These are phyloP conservation scores for Capsicum chinense DNA, from an alignment of 257 asterid species.

Conservation along the genomic window DNA sequence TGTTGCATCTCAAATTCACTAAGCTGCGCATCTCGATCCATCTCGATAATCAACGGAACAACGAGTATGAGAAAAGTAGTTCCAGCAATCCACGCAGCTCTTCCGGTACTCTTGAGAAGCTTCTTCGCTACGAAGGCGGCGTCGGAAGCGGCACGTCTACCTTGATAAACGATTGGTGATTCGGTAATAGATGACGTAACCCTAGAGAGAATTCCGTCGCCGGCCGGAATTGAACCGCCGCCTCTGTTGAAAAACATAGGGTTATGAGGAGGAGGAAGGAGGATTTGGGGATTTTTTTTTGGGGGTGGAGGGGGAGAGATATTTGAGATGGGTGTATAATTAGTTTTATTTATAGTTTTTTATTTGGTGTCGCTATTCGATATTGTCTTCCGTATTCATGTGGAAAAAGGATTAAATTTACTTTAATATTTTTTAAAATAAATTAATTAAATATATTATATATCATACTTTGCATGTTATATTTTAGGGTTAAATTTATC, in stretches of 20 bases:
- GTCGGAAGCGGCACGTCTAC: slow-evolving; percentile 70
- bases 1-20: slow-evolving; percentile 81
- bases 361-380: no score
- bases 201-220: slow-evolving; percentile 35
- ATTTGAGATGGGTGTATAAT: no score
- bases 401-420: no score
- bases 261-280: background rate
- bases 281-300: background rate
- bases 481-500: no score
- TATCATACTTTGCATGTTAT: no score
- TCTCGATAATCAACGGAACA: slow-evolving; percentile 81
- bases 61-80: slow-evolving; percentile 73
- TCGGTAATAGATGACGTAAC: slow-evolving; percentile 48
- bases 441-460: no score
- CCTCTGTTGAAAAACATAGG: slow-evolving; percentile 34
- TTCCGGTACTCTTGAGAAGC: slow-evolving; percentile 79
- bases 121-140: slow-evolving; percentile 66
- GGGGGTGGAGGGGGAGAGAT: no score
- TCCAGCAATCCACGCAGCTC: slow-evolving; percentile 91
- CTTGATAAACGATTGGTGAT: slow-evolving; percentile 66
- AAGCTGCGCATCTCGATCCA: slow-evolving; percentile 84
- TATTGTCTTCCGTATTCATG: no score
- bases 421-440: no score
- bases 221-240: slow-evolving; percentile 40
- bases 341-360: no score